Base-by-base conservation (phyloP, 768 basidiomycete species). In the Naganishia vaughanmartiniae region DNA sequence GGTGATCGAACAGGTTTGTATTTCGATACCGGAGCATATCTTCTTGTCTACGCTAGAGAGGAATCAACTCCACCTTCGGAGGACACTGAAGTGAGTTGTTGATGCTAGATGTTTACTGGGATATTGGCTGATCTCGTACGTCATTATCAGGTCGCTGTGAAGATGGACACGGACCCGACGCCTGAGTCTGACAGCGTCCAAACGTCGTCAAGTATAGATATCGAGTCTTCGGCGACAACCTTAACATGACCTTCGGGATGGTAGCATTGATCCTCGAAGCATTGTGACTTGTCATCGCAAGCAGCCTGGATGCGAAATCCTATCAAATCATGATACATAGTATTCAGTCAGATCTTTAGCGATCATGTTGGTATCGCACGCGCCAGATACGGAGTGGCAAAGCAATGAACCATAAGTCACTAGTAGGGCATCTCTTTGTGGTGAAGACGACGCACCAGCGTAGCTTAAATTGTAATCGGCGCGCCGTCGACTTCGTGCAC, bases 11-110 rank as follows among this genome's bases (percentile, higher is more conserved):
- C 60, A 12, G 60, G 60, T 28, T 42, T 63, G 11, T 63, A 63
- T 42, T 63, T 63, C 42, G 60, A 63, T 30, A 42, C 60, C 2
- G 60, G 60, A 14, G 60, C 60, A n/a, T 63, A 63, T 28, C 60
- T 63, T n/a, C 60, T 63, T 19, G 60, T 63, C 26, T 63, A 63
- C 33, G 60, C 60, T 12, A 63, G 26, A 19, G 31, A 58, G 14
- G 39, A 24, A 26, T 15, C 60, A 2, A 11, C 15, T 45, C 14
- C n/a, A 24, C 24, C 15, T 4, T 63, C 39, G 26, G 48, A 51
- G 48, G 24, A 51, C 4, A n/a, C n/a, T 21, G 60, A 63, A 26
- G 33, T 42, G 15, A 39, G 24, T 14, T 21, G 39, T 19, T 36
- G 28, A 17, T 46, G 60, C 60, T 15, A 1, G 34, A 30, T 31